Percentiles rank a stretch among this genome's conserved stretches.
Conservation (phyloP, 2,329 filamentous ascomycete genomes). For the Colletotrichum cordylinicola region DNA sequence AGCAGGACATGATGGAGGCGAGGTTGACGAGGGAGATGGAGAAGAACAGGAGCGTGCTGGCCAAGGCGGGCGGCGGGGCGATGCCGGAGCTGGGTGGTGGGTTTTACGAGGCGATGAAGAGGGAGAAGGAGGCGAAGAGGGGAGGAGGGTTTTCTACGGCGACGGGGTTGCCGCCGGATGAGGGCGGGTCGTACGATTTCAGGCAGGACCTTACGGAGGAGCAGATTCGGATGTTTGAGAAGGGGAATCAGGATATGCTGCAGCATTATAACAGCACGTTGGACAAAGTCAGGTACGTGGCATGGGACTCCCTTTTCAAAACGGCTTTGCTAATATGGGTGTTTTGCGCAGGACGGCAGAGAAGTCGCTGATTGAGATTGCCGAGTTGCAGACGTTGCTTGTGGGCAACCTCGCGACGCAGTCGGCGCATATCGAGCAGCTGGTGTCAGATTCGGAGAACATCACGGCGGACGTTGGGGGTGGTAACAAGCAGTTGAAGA, state of each 20-base stretch:
- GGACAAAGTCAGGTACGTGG: slow-evolving; percentile 86
- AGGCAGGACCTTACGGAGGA: slow-evolving; percentile 73
- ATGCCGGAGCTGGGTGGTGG: slow-evolving; percentile 22
- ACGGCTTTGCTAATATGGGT: background rate
- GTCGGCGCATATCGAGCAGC: slow-evolving; percentile 85
- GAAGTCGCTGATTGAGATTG: slow-evolving; percentile 89
- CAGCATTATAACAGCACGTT: slow-evolving; percentile 93
- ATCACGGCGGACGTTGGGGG: slow-evolving; percentile 87
- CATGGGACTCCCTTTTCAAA: background rate
- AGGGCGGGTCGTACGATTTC: slow-evolving; percentile 24
- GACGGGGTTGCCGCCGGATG: slow-evolving; percentile 27
- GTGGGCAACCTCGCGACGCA: slow-evolving; percentile 86
- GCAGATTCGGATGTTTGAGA: slow-evolving; percentile 90
- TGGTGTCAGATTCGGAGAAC: slow-evolving; percentile 81
- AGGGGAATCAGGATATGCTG: slow-evolving; percentile 91
- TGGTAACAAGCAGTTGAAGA: slow-evolving; percentile 91
- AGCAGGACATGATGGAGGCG: slow-evolving; percentile 93
- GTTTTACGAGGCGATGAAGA: slow-evolving; percentile 27
- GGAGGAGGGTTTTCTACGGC: background rate
- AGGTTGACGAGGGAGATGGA: slow-evolving; percentile 84
- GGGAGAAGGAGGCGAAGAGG: slow-evolving; percentile 21
- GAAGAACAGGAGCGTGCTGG: slow-evolving; percentile 85
- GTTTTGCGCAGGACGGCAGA: slow-evolving; percentile 73
- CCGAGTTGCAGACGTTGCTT: slow-evolving; percentile 88
- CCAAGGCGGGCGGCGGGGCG: slow-evolving; percentile 61